Evolutionary conservation across 2,329 filamentous ascomycete species (phyloP).

Genomic region (Fusarium sp.): DNA sequence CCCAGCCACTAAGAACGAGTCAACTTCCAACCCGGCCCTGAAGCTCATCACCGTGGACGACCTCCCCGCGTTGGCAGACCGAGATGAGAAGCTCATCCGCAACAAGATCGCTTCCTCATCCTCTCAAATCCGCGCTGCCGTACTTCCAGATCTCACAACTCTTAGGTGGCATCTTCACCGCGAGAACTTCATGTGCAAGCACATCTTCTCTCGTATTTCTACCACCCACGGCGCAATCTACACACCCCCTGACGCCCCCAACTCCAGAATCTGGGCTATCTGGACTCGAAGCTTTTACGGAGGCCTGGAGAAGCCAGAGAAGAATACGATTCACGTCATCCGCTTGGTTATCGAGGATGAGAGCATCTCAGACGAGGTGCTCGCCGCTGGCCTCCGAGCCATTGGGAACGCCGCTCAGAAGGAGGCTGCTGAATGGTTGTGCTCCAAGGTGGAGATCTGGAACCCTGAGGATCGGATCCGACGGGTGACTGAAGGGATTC

Average conservation of each 20-base stretch:
- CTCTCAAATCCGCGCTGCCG: conserved; percentile 46
- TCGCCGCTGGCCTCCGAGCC: conserved; percentile 66
- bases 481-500: conserved; percentile 55
- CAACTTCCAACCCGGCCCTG: conserved; percentile 42
- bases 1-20: conserved; percentile 44
- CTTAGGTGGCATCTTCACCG: conserved; percentile 74
- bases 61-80: conserved; percentile 68
- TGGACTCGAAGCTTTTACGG: conserved; percentile 77
- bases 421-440: conserved; percentile 78
- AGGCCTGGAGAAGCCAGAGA: conserved; percentile 61
- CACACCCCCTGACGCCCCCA: conserved; percentile 55
- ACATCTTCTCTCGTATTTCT: conserved; percentile 68
- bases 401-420: conserved; percentile 74
- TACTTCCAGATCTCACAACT: conserved; percentile 47
- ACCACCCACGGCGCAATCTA: conserved; percentile 77
- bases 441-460: conserved; percentile 82
- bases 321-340: conserved; percentile 76
- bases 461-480: conserved; percentile 73
- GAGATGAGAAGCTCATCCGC: conserved; percentile 73
- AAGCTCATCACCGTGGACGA: conserved; percentile 67
- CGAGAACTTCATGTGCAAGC: conserved; percentile 79
- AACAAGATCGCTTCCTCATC: conserved; percentile 55
- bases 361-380: conserved; percentile 50
- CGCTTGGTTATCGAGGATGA: conserved; percentile 73
- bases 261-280: conserved; percentile 75